phyloP scores from a whole-genome alignment of 2,329 filamentous ascomycete genomes.

The Ophiobolus disseminans region DNA sequence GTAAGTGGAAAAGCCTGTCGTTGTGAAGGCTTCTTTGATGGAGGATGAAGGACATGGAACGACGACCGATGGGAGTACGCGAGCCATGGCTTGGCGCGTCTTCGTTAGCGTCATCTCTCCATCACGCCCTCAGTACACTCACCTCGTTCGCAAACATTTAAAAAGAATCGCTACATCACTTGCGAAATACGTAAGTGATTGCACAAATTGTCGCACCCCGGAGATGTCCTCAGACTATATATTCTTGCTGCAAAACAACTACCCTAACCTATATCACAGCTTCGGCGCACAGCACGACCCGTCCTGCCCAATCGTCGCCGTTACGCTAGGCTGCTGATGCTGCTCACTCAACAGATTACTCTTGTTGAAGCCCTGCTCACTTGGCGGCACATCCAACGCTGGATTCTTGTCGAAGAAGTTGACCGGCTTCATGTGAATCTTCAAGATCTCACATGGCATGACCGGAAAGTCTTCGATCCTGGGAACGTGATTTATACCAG shows the following conservation, averaged over 20 bases:
- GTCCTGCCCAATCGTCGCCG: slow-evolving; percentile 44
- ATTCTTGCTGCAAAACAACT: neutral
- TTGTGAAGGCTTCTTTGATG: slow-evolving; percentile 7
- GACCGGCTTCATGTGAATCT: slow-evolving; percentile 64
- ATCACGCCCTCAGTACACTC: too few species aligned
- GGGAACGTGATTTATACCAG: slow-evolving; percentile 64
- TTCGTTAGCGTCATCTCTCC: neutral
- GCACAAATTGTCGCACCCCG: too few species aligned
- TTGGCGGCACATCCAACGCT: slow-evolving; percentile 64
- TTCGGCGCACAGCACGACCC: slow-evolving; percentile 51
- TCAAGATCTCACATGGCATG: slow-evolving; percentile 64
- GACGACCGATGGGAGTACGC: slow-evolving; percentile 7
- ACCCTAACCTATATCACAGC: slow-evolving; percentile 8
- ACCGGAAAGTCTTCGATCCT: slow-evolving; percentile 65
- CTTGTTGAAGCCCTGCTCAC: slow-evolving; percentile 58
- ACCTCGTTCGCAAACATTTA: neutral
- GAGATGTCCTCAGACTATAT: neutral
- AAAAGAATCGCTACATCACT: too few species aligned
- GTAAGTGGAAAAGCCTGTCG: neutral
- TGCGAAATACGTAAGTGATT: too few species aligned
- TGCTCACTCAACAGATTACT: slow-evolving; percentile 45
- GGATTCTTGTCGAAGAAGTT: slow-evolving; percentile 68
- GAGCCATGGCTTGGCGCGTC: slow-evolving; percentile 12
- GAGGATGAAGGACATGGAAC: slow-evolving; percentile 3
- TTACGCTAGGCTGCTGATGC: slow-evolving; percentile 47